These are phyloP conservation scores for Hymenoscyphus scutula DNA, from an alignment of 2,329 filamentous ascomycete genomes.

Conservation along the genomic window DNA sequence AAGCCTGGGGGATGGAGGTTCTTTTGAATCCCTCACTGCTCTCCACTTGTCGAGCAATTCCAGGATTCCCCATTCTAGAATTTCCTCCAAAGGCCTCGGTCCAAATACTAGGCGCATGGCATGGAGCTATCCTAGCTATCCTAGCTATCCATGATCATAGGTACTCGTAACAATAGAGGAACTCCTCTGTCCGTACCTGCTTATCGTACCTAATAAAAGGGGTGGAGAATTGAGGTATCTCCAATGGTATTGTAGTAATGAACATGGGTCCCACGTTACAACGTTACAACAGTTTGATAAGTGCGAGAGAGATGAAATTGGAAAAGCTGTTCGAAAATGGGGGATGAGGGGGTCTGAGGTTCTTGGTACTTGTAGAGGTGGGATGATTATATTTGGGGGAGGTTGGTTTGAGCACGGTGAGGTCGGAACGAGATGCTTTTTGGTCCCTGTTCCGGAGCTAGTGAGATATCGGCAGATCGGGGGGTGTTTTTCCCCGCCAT, in stretches of 20 bases:
- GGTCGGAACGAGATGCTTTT: neutral
- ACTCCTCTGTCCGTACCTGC: neutral
- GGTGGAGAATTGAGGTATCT: neutral
- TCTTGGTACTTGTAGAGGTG: no score
- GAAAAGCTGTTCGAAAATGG: neutral
- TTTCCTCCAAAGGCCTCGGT: neutral
- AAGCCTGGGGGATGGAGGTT: neutral
- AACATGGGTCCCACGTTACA: slow-evolving; percentile 3
- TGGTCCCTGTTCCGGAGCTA: neutral
- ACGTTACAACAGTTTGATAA: neutral
- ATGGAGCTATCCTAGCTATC: neutral
- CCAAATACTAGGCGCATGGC: neutral
- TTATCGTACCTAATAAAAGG: neutral
- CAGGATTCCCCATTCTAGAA: slow-evolving; percentile 1
- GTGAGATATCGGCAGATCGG: neutral
- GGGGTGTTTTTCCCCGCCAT: neutral
- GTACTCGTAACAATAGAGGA: neutral
- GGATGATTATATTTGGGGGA: neutral
- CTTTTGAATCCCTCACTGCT: neutral
- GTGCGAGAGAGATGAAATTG: neutral
- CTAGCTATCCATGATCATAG: neutral
- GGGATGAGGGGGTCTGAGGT: neutral
- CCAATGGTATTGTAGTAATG: neutral
- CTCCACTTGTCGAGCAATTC: slow-evolving; percentile 2
- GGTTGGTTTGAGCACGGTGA: neutral